These are phyloP conservation scores for Lentinula guzmanii DNA, from an alignment of 768 basidiomycete genomes.

Conservation along the genomic window DNA sequence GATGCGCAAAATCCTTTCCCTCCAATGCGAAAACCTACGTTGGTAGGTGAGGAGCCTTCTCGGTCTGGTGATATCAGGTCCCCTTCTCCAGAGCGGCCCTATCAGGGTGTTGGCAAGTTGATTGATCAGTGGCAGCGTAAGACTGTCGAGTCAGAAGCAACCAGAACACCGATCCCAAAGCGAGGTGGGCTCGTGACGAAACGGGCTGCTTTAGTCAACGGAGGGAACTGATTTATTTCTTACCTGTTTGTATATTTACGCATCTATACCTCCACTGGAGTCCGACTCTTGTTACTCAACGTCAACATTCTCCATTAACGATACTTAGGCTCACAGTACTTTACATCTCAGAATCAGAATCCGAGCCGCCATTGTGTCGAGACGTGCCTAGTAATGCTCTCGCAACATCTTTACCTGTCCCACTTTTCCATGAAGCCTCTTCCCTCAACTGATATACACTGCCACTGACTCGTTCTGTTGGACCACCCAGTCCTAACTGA, in stretches of 20 bases:
- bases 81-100: conserved; percentile 71
- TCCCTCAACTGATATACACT: conserved; percentile 25
- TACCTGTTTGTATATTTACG: neutral
- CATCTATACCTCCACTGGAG: neutral
- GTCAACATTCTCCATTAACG: neutral
- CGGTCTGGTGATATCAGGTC: conserved; percentile 29
- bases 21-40: conserved; percentile 13
- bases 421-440: conserved; percentile 41
- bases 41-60: conserved; percentile 12
- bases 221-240: conserved; percentile 3
- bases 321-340: neutral
- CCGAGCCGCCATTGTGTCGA: conserved; percentile 10
- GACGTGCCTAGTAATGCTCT: conserved; percentile 32
- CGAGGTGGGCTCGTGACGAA: conserved; percentile 32
- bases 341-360: conserved; percentile 9
- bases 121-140: conserved; percentile 89
- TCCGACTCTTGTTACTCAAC: neutral
- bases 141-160: conserved; percentile 49
- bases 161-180: conserved; percentile 26
- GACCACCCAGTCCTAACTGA: conserved; percentile 43
- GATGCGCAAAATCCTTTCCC: conserved; percentile 14
- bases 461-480: conserved; percentile 41
- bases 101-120: conserved; percentile 76
- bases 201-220: conserved; percentile 29
- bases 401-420: conserved; percentile 45